Base-by-base conservation (phyloP, 1,284 basidiomycete species). In the Malassezia japonica region DNA sequence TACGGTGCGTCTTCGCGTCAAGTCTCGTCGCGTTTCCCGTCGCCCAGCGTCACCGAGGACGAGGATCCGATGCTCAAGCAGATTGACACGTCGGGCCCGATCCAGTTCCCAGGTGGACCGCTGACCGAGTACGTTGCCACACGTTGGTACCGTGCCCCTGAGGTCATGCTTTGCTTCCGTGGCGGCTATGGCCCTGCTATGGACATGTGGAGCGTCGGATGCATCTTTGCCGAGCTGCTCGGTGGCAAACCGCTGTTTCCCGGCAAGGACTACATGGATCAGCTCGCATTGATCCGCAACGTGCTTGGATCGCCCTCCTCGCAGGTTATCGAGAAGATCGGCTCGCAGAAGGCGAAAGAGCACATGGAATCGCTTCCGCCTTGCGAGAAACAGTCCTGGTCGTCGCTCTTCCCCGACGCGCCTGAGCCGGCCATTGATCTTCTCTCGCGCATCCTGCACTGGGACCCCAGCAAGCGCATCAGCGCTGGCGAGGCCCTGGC, bases 121-220 rank as follows among this genome's bases (percentile, higher is more conserved):
- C 55, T 71, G 13, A 72, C 70, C 23, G 67, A 64, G 28, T 72
- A 72, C 49, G 70, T 72, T 9, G 59, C 70, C 16, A 72, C 70
- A 5, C 47, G 70, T 35, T 72, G 68, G 70, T 71, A 72, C 52
- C 62, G 70, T 5, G 68, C 70, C 0, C 70, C 70, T 25, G 70
- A 72, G 40, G 62, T 70, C 48, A 70, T 72, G 68, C 65, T 72
- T n/a, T 64, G 67, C 47, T 70, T 64, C 59, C 53, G 57, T 16
- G 60, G 61, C 15, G 70, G 70, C 20, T 72, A 72, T 56, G 69
- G 65, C 16, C 44, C 62, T n/a, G 60, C 65, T 23, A 62, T 70
- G 56, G 70, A 72, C 57, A 66, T 72, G 59, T 72, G 70, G 70
- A 64, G 62, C 25, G 64, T 68, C 18, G 70, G 70, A 1, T 72